Base-by-base conservation (phyloP, 2,329 filamentous ascomycete genomes). In the Juglanconis oblonga region DNA sequence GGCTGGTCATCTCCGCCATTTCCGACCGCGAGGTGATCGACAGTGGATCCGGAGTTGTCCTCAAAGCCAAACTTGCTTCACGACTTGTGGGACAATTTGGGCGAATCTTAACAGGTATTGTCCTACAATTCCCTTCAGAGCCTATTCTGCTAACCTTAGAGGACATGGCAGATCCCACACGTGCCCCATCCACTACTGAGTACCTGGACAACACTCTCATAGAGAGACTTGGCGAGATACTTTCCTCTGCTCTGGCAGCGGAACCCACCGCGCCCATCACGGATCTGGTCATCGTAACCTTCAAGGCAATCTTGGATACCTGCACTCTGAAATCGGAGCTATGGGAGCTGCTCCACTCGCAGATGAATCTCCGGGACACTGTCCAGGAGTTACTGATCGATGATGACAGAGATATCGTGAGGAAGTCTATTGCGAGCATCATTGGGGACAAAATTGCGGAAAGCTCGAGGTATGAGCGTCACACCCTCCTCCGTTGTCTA, bases 1-100 rank as follows among this genome's bases (percentile, higher is more conserved):
- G 74, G 6, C 75, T 89, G 33, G 73, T 89, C 29, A 80, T 87
- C 36, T 75, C 81, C 17, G 86, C 87, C 6, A 79, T 91, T 53
- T 84, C 82, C 11, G 81, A 87, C 60, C 74, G 79, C 31, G 76
- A 81, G 24, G 75, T 88, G 62, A 73, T 82, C 13, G 76, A 78
- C 8, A 72, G 70, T 45, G 77, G 79, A 59, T 69, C 72, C 9
- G 77, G 73, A 52, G 74, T 75, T 55, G 71, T 74, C 42, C 68
- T 84, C 52, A 80, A 77, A 62, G 74, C 81, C 33, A 71, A 76
- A 33, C 78, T 88, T 57, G 77, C 79, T 10, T 74, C 78, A 45
- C 77, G 79, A 58, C 74, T 88, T n/a, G 74, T 89, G 29, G 80
- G 86, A 57, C 82, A 79, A 62, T 77, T 89, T 52, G 71, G 83